Evolutionary conservation across 768 basidiomycete genomes (phyloP), one percentile per base, ranked within the genome.

Genomic region (Termitomyces heimii): DNA sequence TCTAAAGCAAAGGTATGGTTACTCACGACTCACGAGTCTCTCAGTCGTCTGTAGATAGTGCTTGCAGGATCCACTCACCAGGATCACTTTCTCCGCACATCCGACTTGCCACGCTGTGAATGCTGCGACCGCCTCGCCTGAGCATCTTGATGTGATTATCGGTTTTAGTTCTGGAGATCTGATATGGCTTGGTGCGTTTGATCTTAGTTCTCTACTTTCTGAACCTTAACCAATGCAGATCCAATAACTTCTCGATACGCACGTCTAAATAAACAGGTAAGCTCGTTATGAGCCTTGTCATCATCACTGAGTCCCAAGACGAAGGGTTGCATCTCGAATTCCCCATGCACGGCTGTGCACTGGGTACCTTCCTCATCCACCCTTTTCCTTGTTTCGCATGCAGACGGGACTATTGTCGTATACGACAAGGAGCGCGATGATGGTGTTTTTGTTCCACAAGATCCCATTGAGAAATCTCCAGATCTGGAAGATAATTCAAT

Each of bases 131-230:
- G 84, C 90, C 7, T 86, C 85, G 3, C 73, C 87, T 12, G 87
- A 93, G 42, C 83, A 85, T 44, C 72, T 98, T 34, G 95, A 98
- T 65, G 77, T 97, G 6, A 81, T 98, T 57, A 88, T 98, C 64
- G 97, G 96, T 5, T 98, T 97, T 68, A 81, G 77, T 60, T 91
- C 94, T 0, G 97, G 97, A n/a, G 97, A 99, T 73, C 76, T 99
- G 37, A 73, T 98, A 49, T 98, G 97, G 97, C 77, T 98, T 55
- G 95, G 95, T 90, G 60, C 61, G 80, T 69, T 43, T 29, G 9
- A 22, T 16, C 50, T 46, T 26, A 10, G 28, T 43, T 18, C 10
- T 43, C 22, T 7, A 43, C 31, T 20, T 42, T 18, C 7, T 34
- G 20, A n/a, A 12, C 5, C 18, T 37, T 48, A 29, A 48, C 14